These are phyloP conservation scores for Candida piceae DNA, from an alignment of 805 yeast genomes.

Conservation along the genomic window DNA sequence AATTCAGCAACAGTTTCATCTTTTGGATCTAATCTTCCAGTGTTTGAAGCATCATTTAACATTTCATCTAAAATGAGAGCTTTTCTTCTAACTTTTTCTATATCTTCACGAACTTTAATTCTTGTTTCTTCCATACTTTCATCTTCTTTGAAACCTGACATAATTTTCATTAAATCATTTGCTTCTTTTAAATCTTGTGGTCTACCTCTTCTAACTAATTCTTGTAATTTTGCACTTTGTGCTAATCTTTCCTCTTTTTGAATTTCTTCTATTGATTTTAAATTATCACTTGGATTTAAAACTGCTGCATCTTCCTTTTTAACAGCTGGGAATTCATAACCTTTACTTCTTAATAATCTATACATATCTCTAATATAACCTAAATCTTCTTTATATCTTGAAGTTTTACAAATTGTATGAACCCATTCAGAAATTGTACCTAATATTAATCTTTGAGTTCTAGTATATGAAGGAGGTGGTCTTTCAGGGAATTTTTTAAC, in stretches of 20 bases:
- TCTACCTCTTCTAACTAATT: slow-evolving; percentile 88
- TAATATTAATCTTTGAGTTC: slow-evolving; percentile 78
- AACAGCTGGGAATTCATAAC: slow-evolving; percentile 89
- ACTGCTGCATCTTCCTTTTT: slow-evolving; percentile 90
- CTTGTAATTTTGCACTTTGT: slow-evolving; percentile 93
- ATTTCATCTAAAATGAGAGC: slow-evolving; percentile 84
- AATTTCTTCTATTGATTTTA: slow-evolving; percentile 84
- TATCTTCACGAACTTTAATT: slow-evolving; percentile 76
- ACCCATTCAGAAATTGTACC: slow-evolving; percentile 97
- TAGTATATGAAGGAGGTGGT: slow-evolving; percentile 80
- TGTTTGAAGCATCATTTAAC: slow-evolving; percentile 50
- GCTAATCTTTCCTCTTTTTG: slow-evolving; percentile 91
- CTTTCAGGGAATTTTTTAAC: slow-evolving; percentile 92
- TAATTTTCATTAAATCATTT: slow-evolving; percentile 90
- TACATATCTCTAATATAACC: slow-evolving; percentile 96
- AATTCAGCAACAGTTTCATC: slow-evolving; percentile 79
- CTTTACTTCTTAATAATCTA: slow-evolving; percentile 80
- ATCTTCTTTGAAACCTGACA: slow-evolving; percentile 96
- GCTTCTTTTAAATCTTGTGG: slow-evolving; percentile 96
- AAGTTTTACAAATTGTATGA: slow-evolving; percentile 86
- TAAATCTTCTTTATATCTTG: slow-evolving; percentile 86
- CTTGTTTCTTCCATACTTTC: slow-evolving; percentile 62
- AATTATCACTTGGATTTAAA: slow-evolving; percentile 79
- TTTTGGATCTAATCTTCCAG: slow-evolving; percentile 34
- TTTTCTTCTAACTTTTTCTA: slow-evolving; percentile 78